A percentile compares a stretch with the other conserved stretches of the same genome.
Conservation (phyloP, 768 basidiomycete genomes). For the Suillus placidus region DNA sequence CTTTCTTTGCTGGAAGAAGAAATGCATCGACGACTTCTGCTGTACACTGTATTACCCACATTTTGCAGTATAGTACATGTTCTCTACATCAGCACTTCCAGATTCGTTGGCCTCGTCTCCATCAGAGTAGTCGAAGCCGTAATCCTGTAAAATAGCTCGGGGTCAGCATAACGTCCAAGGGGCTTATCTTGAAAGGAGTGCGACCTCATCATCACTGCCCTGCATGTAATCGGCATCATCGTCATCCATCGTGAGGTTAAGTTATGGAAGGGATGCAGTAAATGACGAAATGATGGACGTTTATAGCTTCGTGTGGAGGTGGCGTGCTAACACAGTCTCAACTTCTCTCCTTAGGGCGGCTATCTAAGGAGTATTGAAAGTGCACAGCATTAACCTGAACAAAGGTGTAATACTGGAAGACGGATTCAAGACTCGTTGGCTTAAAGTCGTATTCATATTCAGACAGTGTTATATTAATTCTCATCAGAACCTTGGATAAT, state of each 20-base stretch:
- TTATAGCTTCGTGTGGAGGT: background rate
- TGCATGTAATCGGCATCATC: constrained; percentile 96
- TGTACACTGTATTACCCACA: constrained; percentile 50
- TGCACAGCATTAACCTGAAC: constrained; percentile 3
- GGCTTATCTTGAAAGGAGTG: constrained; percentile 15
- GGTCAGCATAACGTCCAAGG: constrained; percentile 2
- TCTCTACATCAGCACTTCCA: constrained; percentile 89
- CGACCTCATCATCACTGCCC: constrained; percentile 82
- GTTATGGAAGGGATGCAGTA: background rate
- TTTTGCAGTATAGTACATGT: constrained; percentile 98
- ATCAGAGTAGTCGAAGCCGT: constrained; percentile 96
- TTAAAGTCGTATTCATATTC: background rate
- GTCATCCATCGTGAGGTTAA: constrained; percentile 67
- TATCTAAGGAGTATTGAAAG: background rate
- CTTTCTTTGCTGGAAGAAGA: constrained; percentile 76
- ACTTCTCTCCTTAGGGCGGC: background rate
- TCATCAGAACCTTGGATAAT: background rate
- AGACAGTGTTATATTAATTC: too few relatives aligned
- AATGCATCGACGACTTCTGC: background rate
- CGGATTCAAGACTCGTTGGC: background rate
- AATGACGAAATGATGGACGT: background rate
- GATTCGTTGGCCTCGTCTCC: constrained; percentile 81
- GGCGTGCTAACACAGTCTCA: background rate
- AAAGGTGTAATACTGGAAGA: too few relatives aligned
- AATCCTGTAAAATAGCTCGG: constrained; percentile 57